Percentiles rank a stretch among this genome's conserved stretches.
These are phyloP conservation scores for Phytophthora constricta DNA, from an alignment of 352 stramenopile genomes.

Conservation along the genomic window DNA sequence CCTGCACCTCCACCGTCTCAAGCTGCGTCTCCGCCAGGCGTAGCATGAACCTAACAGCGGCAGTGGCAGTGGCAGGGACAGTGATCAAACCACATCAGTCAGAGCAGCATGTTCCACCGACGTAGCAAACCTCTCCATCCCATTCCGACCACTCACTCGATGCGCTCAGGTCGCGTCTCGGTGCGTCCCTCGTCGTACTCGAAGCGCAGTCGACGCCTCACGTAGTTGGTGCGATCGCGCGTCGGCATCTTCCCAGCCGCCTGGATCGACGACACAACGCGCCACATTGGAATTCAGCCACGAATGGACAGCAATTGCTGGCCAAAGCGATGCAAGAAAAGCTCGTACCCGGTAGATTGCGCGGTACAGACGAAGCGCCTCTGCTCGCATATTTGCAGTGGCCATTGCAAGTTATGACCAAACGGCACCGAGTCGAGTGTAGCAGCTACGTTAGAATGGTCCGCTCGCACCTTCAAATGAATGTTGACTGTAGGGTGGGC, in stretches of 20 bases:
- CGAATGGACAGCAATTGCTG: not conserved
- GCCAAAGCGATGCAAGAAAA: not conserved
- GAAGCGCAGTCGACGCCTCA: conserved; percentile 66
- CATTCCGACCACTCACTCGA: conserved; percentile 51
- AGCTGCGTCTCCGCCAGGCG: conserved; percentile 79
- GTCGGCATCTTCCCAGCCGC: conserved; percentile 73
- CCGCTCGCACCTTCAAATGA: too few relatives aligned
- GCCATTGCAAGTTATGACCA: not conserved
- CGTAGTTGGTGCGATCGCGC: conserved; percentile 66
- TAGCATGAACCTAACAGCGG: conserved; percentile 55
- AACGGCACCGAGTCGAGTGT: not conserved
- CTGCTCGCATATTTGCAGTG: conserved; percentile 13
- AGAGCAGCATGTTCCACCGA: too few relatives aligned
- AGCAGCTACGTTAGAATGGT: not conserved
- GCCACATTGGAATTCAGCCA: not conserved
- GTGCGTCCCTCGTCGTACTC: conserved; percentile 75
- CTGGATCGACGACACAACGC: conserved; percentile 32
- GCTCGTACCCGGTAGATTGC: conserved; percentile 74
- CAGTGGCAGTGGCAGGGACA: too few relatives aligned
- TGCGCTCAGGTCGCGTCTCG: conserved; percentile 59
- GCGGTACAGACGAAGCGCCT: conserved; percentile 73
- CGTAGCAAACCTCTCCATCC: not conserved
- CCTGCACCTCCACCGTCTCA: conserved; percentile 78
- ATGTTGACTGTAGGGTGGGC: too few relatives aligned
- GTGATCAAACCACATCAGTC: too few relatives aligned